phyloP scores from a whole-genome alignment of 306 rosid genomes.

The Trifolium dubium region DNA sequence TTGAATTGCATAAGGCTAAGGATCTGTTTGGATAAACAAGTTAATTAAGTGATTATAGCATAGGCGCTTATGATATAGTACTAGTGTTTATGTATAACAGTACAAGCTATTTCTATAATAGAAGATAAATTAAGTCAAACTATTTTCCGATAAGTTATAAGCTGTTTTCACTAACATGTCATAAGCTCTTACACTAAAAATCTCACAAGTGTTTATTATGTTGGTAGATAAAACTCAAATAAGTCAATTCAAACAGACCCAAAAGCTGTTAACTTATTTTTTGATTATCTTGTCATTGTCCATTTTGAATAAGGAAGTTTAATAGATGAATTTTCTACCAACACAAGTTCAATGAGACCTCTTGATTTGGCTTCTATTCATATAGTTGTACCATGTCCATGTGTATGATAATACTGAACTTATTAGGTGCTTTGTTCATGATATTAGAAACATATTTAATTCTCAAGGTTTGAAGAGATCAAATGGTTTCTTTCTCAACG shows the following conservation, averaged over 20 bases:
- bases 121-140: background rate
- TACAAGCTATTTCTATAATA: background rate
- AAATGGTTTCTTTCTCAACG: background rate
- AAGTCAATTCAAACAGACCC: background rate
- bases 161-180: background rate
- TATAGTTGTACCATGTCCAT: background rate
- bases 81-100: background rate
- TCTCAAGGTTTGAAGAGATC: background rate
- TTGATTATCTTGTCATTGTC: background rate
- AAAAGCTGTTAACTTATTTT: background rate
- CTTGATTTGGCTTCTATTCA: background rate
- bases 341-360: constrained; percentile 2
- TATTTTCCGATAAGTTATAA: too few relatives aligned
- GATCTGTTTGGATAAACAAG: background rate
- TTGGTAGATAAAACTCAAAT: background rate
- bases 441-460: background rate
- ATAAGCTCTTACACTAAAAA: background rate
- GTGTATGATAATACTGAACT: background rate
- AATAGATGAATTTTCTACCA: background rate
- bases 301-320: background rate
- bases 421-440: background rate
- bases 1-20: background rate
- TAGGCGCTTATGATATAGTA: too few relatives aligned
- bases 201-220: background rate
- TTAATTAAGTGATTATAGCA: too few relatives aligned